Conservation (phyloP, 2,329 filamentous ascomycete genomes). For the Eutypella sp. region DNA sequence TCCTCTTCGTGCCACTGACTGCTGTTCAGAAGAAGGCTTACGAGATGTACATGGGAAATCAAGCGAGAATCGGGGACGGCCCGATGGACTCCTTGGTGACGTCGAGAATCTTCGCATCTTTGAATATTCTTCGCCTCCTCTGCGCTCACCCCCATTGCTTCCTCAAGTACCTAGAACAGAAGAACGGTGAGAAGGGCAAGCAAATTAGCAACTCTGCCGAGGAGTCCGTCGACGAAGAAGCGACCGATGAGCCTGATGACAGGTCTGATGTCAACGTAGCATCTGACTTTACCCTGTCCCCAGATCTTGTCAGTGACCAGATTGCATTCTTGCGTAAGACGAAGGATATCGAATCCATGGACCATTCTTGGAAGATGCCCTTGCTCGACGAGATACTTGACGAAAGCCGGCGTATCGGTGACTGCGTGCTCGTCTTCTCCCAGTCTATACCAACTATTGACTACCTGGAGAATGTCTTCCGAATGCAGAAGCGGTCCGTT, state of each 20-base stretch:
- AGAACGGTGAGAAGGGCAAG: conserved; percentile 5
- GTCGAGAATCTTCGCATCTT: conserved; percentile 28
- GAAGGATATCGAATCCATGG: conserved; percentile 38
- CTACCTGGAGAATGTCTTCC: conserved; percentile 59
- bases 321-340: conserved; percentile 30
- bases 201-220: conserved; percentile 8
- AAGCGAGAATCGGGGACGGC: conserved; percentile 3
- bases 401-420: conserved; percentile 53
- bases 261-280: no score
- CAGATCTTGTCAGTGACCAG: conserved; percentile 24
- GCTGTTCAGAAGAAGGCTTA: conserved; percentile 62
- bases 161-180: conserved; percentile 27
- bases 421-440: conserved; percentile 79
- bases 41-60: conserved; percentile 33
- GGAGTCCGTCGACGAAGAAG: conserved; percentile 9
- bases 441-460: conserved; percentile 66
- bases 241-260: no score
- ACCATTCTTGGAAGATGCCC: conserved; percentile 62
- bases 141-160: conserved; percentile 50
- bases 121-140: conserved; percentile 40
- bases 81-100: conserved; percentile 2
- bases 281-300: no score
- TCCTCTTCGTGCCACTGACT: conserved; percentile 69
- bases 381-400: conserved; percentile 67
- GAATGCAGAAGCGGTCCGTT: conserved; percentile 40